These are phyloP conservation scores for Entelexis sorbosivorans DNA, from an alignment of 1,139 yeast species.

Conservation along the genomic window DNA sequence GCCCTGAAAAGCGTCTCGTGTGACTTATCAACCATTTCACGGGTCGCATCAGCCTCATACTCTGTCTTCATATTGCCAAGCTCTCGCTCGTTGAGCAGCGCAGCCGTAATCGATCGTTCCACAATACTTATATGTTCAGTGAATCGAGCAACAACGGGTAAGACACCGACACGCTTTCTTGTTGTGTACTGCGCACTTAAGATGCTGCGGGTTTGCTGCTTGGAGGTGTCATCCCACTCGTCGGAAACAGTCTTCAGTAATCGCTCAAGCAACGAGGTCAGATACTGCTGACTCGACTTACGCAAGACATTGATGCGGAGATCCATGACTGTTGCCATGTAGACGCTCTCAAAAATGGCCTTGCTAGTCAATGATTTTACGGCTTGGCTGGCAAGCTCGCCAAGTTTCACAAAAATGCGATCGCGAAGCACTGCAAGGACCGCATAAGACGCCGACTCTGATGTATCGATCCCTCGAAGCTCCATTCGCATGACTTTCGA, in stretches of 20 bases:
- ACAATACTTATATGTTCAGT: conserved; percentile 16
- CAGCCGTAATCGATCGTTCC: conserved; percentile 17
- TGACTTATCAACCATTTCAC: conserved; percentile 18
- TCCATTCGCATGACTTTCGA: conserved; percentile 24
- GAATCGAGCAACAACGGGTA: conserved; percentile 26
- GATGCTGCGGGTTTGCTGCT: conserved; percentile 43
- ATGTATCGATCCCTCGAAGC: conserved; percentile 7
- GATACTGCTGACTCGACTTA: conserved; percentile 56
- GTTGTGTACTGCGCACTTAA: conserved; percentile 42
- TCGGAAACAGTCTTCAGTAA: conserved; percentile 42
- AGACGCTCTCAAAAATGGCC: conserved; percentile 34
- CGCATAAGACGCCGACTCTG: conserved; percentile 4
- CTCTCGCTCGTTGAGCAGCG: conserved; percentile 9
- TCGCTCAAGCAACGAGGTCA: conserved; percentile 44
- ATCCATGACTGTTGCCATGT: conserved; percentile 35
- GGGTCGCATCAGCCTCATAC: conserved; percentile 14
- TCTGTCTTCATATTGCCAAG: background rate
- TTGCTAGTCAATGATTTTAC: background rate
- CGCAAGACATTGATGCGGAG: conserved; percentile 29
- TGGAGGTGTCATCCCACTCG: conserved; percentile 52
- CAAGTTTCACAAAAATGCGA: conserved; percentile 9
- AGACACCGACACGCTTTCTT: conserved; percentile 36
- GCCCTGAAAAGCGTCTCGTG: conserved; percentile 23
- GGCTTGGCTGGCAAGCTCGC: conserved; percentile 4
- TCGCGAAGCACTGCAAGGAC: conserved; percentile 12